A percentile compares a stretch with the other conserved stretches of the same genome.
These are phyloP conservation scores for Tulasnella sp. DNA, from an alignment of 768 basidiomycete genomes.

Conservation along the genomic window DNA sequence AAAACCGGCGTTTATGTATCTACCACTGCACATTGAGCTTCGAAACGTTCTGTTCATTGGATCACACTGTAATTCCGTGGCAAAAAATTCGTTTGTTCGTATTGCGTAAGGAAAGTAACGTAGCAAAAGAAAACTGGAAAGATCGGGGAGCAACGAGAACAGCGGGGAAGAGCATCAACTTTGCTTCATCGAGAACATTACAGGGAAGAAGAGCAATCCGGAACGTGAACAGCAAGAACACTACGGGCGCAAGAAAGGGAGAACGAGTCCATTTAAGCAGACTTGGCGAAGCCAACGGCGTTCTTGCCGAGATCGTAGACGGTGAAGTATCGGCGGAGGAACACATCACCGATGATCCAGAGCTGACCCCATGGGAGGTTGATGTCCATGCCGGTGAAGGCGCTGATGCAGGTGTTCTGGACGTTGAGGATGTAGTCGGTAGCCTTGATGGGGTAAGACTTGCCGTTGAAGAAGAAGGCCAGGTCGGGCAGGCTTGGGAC, in stretches of 20 bases:
- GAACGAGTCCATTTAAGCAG: conserved; percentile 16
- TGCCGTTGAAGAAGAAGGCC: conserved; percentile 70
- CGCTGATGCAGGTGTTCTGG: conserved; percentile 84
- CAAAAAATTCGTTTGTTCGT: not conserved
- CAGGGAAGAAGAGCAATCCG: not conserved
- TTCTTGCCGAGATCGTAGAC: conserved; percentile 71
- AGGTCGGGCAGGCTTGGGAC: conserved; percentile 78
- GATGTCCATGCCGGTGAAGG: conserved; percentile 89
- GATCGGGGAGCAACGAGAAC: not conserved
- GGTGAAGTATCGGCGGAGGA: conserved; percentile 86
- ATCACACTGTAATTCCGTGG: not conserved
- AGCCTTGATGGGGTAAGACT: conserved; percentile 66
- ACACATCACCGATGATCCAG: conserved; percentile 92
- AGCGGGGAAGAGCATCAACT: not conserved
- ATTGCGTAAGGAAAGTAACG: not conserved
- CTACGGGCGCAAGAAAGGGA: no score
- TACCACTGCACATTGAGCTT: no score
- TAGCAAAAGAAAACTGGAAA: not conserved
- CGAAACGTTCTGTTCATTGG: not conserved
- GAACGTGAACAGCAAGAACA: not conserved
- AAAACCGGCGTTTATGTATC: not conserved
- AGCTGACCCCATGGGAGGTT: conserved; percentile 64
- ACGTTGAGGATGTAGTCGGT: conserved; percentile 85
- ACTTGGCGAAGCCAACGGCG: conserved; percentile 72
- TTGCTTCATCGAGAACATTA: not conserved